phyloP scores from a whole-genome alignment of 2,329 filamentous ascomycete species.

The Cryphonectria parasitica region DNA sequence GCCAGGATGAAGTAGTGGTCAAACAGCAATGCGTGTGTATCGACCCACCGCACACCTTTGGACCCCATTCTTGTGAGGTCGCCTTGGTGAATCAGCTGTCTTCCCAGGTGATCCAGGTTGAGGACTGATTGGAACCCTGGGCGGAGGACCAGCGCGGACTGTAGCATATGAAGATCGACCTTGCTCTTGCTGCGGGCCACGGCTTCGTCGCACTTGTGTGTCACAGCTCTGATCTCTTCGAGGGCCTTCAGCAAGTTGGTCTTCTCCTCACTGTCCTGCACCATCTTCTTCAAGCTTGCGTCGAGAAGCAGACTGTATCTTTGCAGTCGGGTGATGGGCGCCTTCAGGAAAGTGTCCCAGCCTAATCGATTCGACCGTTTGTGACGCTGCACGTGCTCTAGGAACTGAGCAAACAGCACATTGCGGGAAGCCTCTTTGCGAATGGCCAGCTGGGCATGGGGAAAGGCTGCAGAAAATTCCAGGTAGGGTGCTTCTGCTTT shows the following conservation, averaged over 20 bases:
- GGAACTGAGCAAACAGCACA: slow-evolving; percentile 81
- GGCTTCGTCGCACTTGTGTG: slow-evolving; percentile 86
- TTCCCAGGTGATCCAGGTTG: slow-evolving; percentile 90
- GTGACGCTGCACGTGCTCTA: slow-evolving; percentile 79
- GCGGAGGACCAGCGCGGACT: slow-evolving; percentile 80
- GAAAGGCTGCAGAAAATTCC: slow-evolving; percentile 88
- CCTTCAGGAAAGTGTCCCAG: slow-evolving; percentile 94
- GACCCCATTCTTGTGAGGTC: slow-evolving; percentile 88
- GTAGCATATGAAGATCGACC: slow-evolving; percentile 83
- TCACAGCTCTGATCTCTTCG: slow-evolving; percentile 88
- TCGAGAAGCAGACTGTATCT: slow-evolving; percentile 83
- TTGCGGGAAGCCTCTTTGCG: slow-evolving; percentile 85
- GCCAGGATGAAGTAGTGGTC: slow-evolving; percentile 95
- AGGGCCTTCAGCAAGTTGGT: slow-evolving; percentile 81
- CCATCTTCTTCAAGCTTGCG: slow-evolving; percentile 83
- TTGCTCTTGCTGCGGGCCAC: slow-evolving; percentile 93
- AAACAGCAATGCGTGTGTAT: slow-evolving; percentile 91
- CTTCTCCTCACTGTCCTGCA: slow-evolving; percentile 86
- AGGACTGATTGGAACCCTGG: slow-evolving; percentile 88
- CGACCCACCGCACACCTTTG: slow-evolving; percentile 89
- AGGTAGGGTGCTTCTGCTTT: slow-evolving; percentile 89
- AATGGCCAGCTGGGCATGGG: slow-evolving; percentile 79
- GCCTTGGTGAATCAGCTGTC: slow-evolving; percentile 85
- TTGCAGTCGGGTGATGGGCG: slow-evolving; percentile 89
- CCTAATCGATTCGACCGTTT: slow-evolving; percentile 80